Percentiles rank a stretch among this genome's conserved stretches.
phyloP scores from a whole-genome alignment of 768 basidiomycete genomes.

The Lactifluus pinguis region DNA sequence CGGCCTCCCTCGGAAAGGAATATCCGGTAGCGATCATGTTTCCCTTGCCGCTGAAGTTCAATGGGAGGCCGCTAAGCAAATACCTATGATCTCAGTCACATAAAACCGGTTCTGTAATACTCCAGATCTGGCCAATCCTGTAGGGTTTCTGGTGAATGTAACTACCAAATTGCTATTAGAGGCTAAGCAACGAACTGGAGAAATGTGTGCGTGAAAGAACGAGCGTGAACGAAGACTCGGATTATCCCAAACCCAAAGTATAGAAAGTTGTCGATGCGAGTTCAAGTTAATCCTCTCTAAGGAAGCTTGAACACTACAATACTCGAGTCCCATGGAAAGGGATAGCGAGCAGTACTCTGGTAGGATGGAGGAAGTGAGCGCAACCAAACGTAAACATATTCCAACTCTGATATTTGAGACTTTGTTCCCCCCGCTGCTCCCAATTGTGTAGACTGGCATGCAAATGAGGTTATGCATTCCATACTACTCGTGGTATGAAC shows the following conservation, averaged over 20 bases:
- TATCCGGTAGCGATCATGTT: conserved; percentile 85
- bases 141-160: background rate
- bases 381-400: too few species aligned
- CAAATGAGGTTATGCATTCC: too few species aligned
- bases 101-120: background rate
- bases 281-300: too few species aligned
- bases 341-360: too few species aligned
- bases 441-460: too few species aligned
- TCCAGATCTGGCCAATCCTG: background rate
- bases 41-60: conserved; percentile 61
- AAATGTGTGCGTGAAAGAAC: background rate
- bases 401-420: too few species aligned
- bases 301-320: too few species aligned
- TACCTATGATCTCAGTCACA: background rate
- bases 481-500: too few species aligned
- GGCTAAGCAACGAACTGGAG: background rate
- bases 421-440: too few species aligned
- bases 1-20: conserved; percentile 73
- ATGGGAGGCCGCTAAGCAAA: conserved; percentile 16
- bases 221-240: background rate
- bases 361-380: too few species aligned
- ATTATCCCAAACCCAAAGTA: background rate
- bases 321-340: too few species aligned
- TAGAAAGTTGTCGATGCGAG: background rate
- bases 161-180: conserved; percentile 11